Evolutionary conservation across 768 basidiomycete genomes (phyloP).

Genomic region (Kwoniella newhampshirensis): DNA sequence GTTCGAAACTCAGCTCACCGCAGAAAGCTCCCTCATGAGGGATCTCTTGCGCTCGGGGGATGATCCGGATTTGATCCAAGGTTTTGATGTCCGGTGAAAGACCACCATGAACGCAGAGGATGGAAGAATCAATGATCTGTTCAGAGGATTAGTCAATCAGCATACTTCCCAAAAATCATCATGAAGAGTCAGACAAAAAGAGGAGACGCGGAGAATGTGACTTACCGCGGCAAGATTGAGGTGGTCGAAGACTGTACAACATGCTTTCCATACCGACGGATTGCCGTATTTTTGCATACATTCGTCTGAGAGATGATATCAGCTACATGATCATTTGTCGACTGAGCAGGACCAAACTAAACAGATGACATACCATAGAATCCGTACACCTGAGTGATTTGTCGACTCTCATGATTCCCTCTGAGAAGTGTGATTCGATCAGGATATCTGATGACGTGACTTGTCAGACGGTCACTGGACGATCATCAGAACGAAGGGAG

Average conservation of each 20-base stretch:
- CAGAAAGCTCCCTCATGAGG: conserved; percentile 59
- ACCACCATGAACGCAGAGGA: conserved; percentile 92
- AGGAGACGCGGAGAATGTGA: no score
- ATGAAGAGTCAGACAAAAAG: no score
- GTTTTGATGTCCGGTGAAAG: conserved; percentile 94
- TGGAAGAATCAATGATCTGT: conserved; percentile 90
- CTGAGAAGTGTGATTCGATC: conserved; percentile 96
- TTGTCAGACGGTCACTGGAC: conserved; percentile 96
- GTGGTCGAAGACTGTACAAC: conserved; percentile 94
- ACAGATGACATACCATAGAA: conserved; percentile 75
- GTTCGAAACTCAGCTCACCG: conserved; percentile 47
- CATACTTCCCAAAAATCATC: no score
- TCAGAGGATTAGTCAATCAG: neutral
- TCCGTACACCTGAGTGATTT: conserved; percentile 99
- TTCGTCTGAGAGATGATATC: conserved; percentile 65
- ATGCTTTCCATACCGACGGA: conserved; percentile 93
- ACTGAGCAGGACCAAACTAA: neutral
- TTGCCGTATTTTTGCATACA: conserved; percentile 98
- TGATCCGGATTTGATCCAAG: conserved; percentile 86
- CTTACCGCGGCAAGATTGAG: conserved; percentile 86
- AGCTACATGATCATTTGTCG: neutral
- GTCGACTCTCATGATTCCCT: conserved; percentile 97
- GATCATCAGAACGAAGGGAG: conserved; percentile 56
- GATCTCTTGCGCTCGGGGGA: conserved; percentile 62
- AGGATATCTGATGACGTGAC: conserved; percentile 90